Evolutionary conservation across 768 basidiomycete genomes (phyloP).

Genomic region (Piloderma croceum): DNA sequence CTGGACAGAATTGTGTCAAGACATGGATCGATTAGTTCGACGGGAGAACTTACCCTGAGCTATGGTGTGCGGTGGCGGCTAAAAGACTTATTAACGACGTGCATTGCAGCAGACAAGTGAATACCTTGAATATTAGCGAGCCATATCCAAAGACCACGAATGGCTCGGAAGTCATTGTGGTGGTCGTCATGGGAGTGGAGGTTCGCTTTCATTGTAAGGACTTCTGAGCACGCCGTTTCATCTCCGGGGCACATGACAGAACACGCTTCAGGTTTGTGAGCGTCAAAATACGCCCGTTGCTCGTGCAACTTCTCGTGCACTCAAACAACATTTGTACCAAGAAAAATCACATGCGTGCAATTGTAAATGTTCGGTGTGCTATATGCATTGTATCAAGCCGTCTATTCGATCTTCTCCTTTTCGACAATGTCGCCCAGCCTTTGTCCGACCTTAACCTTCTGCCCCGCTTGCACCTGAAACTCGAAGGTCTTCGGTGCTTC

Average conservation of each 20-base stretch:
- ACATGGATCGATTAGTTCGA: neutral
- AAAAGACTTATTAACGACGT: slow-evolving; percentile 2
- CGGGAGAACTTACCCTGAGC: slow-evolving; percentile 45
- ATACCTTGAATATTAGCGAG: slow-evolving; percentile 87
- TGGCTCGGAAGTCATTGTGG: no score
- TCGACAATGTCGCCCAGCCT: slow-evolving; percentile 57
- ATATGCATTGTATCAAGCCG: no score
- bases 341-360: no score
- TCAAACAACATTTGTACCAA: no score
- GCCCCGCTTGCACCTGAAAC: slow-evolving; percentile 69
- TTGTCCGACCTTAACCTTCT: slow-evolving; percentile 86
- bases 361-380: no score
- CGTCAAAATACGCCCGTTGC: no score
- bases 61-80: slow-evolving; percentile 83
- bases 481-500: slow-evolving; percentile 85
- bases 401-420: slow-evolving; percentile 31
- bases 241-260: no score
- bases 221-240: no score
- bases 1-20: slow-evolving; percentile 27
- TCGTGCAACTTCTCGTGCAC: no score
- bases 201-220: no score
- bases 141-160: slow-evolving; percentile 91
- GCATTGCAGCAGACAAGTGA: slow-evolving; percentile 3
- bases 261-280: no score
- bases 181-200: no score